Conservation (phyloP, 331 rosid genomes). For the Malus hybrid region DNA sequence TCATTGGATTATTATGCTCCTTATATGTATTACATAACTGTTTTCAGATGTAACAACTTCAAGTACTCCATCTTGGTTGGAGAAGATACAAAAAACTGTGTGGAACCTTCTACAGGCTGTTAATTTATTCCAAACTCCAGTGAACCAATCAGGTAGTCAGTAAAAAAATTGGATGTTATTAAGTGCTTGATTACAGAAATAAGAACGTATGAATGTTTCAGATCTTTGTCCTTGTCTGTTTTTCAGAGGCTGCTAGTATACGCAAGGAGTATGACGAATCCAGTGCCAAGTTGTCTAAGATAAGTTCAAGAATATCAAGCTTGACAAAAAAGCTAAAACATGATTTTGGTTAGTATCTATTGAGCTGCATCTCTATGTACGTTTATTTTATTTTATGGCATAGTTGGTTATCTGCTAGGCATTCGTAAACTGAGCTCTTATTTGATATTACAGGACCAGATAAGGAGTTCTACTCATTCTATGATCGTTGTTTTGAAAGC, state of each 20-base stretch:
- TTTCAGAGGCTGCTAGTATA: conserved; percentile 71
- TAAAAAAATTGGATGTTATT: background rate
- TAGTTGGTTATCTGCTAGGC: conserved; percentile 17
- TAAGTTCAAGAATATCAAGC: conserved; percentile 78
- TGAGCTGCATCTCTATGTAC: conserved; percentile 15
- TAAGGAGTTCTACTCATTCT: conserved; percentile 85
- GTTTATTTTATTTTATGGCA: conserved; percentile 1
- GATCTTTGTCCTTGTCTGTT: conserved; percentile 12
- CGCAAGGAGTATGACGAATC: conserved; percentile 93
- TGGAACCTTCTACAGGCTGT: conserved; percentile 56
- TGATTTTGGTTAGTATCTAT: conserved; percentile 76
- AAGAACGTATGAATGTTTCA: conserved; percentile 6
- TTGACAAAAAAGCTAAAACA: conserved; percentile 68
- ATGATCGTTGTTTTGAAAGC: conserved; percentile 80
- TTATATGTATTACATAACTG: conserved; percentile 5
- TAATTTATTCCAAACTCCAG: conserved; percentile 80
- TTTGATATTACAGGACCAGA: conserved; percentile 62
- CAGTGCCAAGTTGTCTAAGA: conserved; percentile 73
- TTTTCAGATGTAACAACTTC: conserved; percentile 36
- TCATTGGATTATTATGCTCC: background rate
- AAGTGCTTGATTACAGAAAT: background rate
- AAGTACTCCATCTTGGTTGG: conserved; percentile 76
- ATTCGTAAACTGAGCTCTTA: conserved; percentile 25
- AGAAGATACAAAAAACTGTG: conserved; percentile 70
- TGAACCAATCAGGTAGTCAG: conserved; percentile 75